Conservation (phyloP, 768 basidiomycete species). For the Trametes maxima region DNA sequence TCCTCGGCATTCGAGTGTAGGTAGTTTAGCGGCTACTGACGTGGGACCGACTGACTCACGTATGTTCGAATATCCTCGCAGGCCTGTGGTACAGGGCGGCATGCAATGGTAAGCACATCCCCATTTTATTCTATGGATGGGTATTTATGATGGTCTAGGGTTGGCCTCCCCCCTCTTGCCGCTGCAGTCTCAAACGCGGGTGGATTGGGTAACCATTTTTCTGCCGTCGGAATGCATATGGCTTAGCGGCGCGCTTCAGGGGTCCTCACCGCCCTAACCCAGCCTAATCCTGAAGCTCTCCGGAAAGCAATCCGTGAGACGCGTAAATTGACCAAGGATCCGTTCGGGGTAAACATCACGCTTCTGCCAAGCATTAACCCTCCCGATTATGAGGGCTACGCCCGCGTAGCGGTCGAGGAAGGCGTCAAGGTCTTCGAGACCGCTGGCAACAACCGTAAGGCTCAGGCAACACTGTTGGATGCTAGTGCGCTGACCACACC, state of each 20-base stretch:
- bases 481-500: background rate
- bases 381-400: slow-evolving; percentile 87
- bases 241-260: slow-evolving; percentile 42
- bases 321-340: slow-evolving; percentile 63
- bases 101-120: slow-evolving; percentile 75
- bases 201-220: slow-evolving; percentile 58
- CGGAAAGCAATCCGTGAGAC: slow-evolving; percentile 82
- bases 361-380: slow-evolving; percentile 88
- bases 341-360: slow-evolving; percentile 86
- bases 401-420: slow-evolving; percentile 80
- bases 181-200: slow-evolving; percentile 84
- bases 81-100: slow-evolving; percentile 84
- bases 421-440: slow-evolving; percentile 91
- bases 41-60: slow-evolving; percentile 11
- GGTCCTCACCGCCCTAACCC: slow-evolving; percentile 85
- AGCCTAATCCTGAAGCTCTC: slow-evolving; percentile 82
- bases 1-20: slow-evolving; percentile 68
- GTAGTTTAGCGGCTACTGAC: slow-evolving; percentile 21
- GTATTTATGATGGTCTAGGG: slow-evolving; percentile 48
- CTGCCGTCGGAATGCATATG: background rate
- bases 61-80: slow-evolving; percentile 30
- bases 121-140: background rate
- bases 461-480: background rate
- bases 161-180: slow-evolving; percentile 73
- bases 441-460: slow-evolving; percentile 86